Evolutionary conservation across 1,284 basidiomycete genomes (phyloP).

Genomic region (Earliella scabrosa): DNA sequence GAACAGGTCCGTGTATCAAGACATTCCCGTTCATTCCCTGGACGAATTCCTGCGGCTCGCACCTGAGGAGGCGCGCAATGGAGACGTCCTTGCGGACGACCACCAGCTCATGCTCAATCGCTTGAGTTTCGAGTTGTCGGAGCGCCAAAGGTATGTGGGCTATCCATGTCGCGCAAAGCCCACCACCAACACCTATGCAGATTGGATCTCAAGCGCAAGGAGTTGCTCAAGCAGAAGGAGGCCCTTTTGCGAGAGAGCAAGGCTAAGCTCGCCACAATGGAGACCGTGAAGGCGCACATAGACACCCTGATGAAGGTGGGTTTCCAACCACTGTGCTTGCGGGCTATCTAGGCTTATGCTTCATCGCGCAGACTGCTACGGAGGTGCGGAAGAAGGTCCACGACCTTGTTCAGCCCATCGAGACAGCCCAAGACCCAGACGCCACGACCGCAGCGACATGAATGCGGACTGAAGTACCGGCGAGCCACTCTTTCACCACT

Average conservation of each 20-base stretch:
- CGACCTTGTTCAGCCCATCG: conserved; percentile 57
- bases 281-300: conserved; percentile 73
- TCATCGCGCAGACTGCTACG: conserved; percentile 54
- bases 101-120: conserved; percentile 84
- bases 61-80: conserved; percentile 64
- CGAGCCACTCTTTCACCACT: background rate
- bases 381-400: conserved; percentile 78
- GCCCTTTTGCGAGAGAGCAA: conserved; percentile 76
- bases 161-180: conserved; percentile 16
- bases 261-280: conserved; percentile 64
- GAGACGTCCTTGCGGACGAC: conserved; percentile 62
- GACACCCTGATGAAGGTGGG: conserved; percentile 73
- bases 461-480: background rate
- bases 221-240: conserved; percentile 68
- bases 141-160: conserved; percentile 70
- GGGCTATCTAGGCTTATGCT: background rate
- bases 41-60: conserved; percentile 70
- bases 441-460: conserved; percentile 14
- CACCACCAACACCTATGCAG: conserved; percentile 40
- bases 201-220: conserved; percentile 67
- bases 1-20: conserved; percentile 79
- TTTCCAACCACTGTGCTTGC: background rate
- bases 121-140: conserved; percentile 78
- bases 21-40: conserved; percentile 69
- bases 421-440: conserved; percentile 11